phyloP scores from a whole-genome alignment of 768 basidiomycete genomes.

The Clavaria fumosa region DNA sequence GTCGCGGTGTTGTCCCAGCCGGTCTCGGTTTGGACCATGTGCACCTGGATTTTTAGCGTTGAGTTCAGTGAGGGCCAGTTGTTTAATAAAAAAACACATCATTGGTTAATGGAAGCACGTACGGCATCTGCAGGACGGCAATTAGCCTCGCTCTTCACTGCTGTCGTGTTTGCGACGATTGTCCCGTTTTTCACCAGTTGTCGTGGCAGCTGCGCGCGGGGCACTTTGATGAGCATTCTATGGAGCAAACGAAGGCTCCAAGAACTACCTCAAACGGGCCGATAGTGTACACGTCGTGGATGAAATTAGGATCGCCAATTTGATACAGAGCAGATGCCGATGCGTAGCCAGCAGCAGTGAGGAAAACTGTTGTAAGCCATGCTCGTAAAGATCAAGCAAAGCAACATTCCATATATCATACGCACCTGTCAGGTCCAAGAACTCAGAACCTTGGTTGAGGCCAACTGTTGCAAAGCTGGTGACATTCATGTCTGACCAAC shows the following conservation, averaged over 20 bases:
- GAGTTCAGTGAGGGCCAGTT: conserved; percentile 18
- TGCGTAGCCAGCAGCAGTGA: conserved; percentile 40
- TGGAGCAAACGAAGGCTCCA: neutral
- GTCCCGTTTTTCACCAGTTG: conserved; percentile 28
- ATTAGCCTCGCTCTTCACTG: conserved; percentile 28
- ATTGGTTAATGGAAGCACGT: neutral
- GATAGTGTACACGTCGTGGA: conserved; percentile 29
- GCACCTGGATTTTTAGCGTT: conserved; percentile 21
- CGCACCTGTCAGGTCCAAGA: conserved; percentile 33
- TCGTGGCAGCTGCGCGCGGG: conserved; percentile 25
- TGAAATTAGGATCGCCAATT: conserved; percentile 30
- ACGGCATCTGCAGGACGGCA: conserved; percentile 21
- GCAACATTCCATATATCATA: too few species aligned
- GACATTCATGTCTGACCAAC: conserved; percentile 21
- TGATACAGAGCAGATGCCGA: conserved; percentile 33
- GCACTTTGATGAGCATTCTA: too few species aligned
- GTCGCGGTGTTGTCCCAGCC: conserved; percentile 32
- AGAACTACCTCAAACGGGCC: conserved; percentile 27
- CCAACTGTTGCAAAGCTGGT: conserved; percentile 25
- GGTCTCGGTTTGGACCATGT: too few species aligned
- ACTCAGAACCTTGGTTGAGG: conserved; percentile 30
- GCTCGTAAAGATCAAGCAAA: too few species aligned
- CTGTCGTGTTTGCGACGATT: conserved; percentile 32
- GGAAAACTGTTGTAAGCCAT: too few species aligned
- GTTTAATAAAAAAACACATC: neutral